Base-by-base conservation (phyloP, 1,139 yeast species). In the Taphrina communis region DNA sequence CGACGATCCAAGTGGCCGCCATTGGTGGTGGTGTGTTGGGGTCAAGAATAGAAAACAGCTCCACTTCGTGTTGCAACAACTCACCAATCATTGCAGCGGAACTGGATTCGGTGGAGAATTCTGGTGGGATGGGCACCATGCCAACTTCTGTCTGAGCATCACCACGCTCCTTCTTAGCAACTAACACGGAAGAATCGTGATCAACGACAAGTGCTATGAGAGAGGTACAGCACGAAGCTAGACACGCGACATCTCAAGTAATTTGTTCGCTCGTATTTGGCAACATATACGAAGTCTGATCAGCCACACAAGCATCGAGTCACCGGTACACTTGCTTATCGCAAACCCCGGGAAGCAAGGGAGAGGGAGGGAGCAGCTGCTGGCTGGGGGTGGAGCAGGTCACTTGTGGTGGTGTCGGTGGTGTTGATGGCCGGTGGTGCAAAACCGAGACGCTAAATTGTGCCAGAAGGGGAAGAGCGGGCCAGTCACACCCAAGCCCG, bases 401-500 rank as follows among this genome's bases (percentile, higher is more conserved):
- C 17, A 42, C 46, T 11, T 11, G 46, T 42, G 46, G 46, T 42
- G 46, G 6, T 42, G 46, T 42, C 14, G 46, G 46, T 42, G 46
- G 46, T 42, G 17, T 6, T 42, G 46, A 17, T 42, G 7, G 46
- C n/a, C 14, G 46, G 46, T 42, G 17, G 17, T 42, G 46, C n/a
- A 11, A 14, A 14, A 17, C 17, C 17, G 17, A 6, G 14, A 17
- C 14, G 46, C 46, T 9, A 42, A 14, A 42, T 11, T 42, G 46
- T 42, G 46, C 46, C 46, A 17, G 46, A 6, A 11, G 11, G 41
- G 41, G 46, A 42, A 17, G 17, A 17, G 17, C 17, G 17, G 17
- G 46, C 46, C 9, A 42, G 46, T 42, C 46, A 42, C 46, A 42
- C 46, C 46, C 46, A 38, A 7, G 41, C 41, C 41, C 11, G 41